Conservation (phyloP, 371 early-diverging fungal genomes). For the Chytridium lagenaria region DNA sequence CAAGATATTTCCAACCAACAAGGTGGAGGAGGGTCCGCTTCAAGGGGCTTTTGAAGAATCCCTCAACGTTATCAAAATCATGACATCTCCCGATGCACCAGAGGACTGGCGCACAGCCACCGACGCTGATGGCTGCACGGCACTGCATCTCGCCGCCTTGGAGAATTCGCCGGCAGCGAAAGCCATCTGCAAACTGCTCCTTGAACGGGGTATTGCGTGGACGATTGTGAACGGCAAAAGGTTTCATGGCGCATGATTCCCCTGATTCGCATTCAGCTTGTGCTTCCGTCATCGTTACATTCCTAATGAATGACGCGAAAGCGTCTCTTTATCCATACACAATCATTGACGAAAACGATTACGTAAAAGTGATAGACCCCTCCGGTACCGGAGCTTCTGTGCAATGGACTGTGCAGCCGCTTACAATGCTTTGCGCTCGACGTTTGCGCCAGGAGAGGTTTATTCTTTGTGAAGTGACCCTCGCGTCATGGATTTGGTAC, state of each 20-base stretch:
- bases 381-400: no score
- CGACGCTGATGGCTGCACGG: background rate
- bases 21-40: no score
- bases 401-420: background rate
- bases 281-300: background rate
- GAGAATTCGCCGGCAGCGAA: background rate
- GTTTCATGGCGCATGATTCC: background rate
- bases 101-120: background rate
- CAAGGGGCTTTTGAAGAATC: no score
- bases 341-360: no score
- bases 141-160: conserved; percentile 1
- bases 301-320: background rate
- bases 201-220: background rate
- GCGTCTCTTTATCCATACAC: no score
- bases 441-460: background rate
- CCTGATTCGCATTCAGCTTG: background rate
- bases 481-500: background rate
- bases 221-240: background rate
- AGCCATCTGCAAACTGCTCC: background rate
- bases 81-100: background rate
- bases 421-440: background rate
- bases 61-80: background rate
- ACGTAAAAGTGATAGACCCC: no score
- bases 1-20: no score
- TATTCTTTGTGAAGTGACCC: background rate